Conservation (phyloP, 352 stramenopile genomes). For the Pythium aquatile region DNA sequence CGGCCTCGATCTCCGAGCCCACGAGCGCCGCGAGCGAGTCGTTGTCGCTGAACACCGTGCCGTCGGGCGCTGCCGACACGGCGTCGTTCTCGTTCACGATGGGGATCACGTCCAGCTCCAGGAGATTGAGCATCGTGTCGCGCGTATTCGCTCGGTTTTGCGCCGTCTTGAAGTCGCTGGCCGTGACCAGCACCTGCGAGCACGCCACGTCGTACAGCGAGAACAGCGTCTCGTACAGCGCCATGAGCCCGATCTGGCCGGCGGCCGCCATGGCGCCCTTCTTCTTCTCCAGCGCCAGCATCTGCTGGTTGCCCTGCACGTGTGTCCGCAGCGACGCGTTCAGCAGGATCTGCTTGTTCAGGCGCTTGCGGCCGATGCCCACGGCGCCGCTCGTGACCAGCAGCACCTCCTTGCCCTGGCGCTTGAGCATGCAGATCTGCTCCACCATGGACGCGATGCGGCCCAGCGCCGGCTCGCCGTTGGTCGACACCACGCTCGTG, state of each 20-base stretch:
- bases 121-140: slow-evolving; percentile 89
- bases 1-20: slow-evolving; percentile 88
- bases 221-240: slow-evolving; percentile 97
- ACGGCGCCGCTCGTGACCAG: slow-evolving; percentile 91
- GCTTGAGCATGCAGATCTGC: slow-evolving; percentile 93
- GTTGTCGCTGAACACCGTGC: slow-evolving; percentile 95
- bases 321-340: slow-evolving; percentile 84
- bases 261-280: slow-evolving; percentile 88
- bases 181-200: slow-evolving; percentile 90
- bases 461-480: slow-evolving; percentile 90
- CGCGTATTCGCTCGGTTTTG: slow-evolving; percentile 84
- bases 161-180: slow-evolving; percentile 79
- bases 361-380: slow-evolving; percentile 90
- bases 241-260: slow-evolving; percentile 98
- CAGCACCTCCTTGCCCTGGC: slow-evolving; percentile 87
- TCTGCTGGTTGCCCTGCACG: slow-evolving; percentile 88
- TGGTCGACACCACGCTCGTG: slow-evolving; percentile 94
- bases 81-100: slow-evolving; percentile 99
- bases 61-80: slow-evolving; percentile 81
- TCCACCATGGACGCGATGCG: slow-evolving; percentile 91
- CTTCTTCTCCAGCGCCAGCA: slow-evolving; percentile 88
- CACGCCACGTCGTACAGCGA: slow-evolving; percentile 93
- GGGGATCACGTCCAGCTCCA: slow-evolving; percentile 96
- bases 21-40: slow-evolving; percentile 91
- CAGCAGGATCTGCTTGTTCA: slow-evolving; percentile 94